Evolutionary conservation across 2,329 filamentous ascomycete genomes (phyloP).

Genomic region (Colletotrichum phormii): DNA sequence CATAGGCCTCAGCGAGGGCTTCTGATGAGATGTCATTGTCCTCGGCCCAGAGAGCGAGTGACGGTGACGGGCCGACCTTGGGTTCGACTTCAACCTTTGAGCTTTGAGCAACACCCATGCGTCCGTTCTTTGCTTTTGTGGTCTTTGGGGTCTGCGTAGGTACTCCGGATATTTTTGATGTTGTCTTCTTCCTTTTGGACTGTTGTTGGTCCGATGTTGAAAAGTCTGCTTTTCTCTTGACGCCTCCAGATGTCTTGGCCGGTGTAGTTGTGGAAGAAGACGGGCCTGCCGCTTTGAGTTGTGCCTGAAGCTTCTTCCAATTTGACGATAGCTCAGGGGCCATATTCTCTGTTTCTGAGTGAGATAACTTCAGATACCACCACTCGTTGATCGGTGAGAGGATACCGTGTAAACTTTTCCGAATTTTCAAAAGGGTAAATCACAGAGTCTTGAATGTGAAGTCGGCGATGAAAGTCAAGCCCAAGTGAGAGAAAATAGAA

Average conservation of each 20-base stretch:
- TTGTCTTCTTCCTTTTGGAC: constrained; percentile 46
- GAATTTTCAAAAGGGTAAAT: not conserved
- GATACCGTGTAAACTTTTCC: not conserved
- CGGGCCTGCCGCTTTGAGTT: constrained; percentile 61
- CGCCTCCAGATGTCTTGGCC: constrained; percentile 48
- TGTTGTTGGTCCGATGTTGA: constrained; percentile 42
- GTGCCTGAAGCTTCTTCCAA: constrained; percentile 82
- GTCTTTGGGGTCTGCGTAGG: constrained; percentile 34
- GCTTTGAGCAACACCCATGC: constrained; percentile 70
- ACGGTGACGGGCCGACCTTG: constrained; percentile 59
- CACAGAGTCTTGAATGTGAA: not conserved
- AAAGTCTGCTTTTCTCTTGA: constrained; percentile 55
- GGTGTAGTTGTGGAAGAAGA: constrained; percentile 43
- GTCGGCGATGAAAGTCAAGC: not conserved
- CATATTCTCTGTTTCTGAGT: constrained; percentile 46
- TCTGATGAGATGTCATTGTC: constrained; percentile 71
- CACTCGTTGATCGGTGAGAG: not conserved
- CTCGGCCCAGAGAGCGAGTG: constrained; percentile 69
- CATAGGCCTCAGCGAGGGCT: constrained; percentile 71
- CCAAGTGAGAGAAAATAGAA: constrained; percentile 13
- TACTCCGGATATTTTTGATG: constrained; percentile 21
- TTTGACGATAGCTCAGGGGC: constrained; percentile 71
- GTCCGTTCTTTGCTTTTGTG: constrained; percentile 43
- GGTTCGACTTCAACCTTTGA: constrained; percentile 54
- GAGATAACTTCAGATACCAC: not conserved